Percentiles rank a stretch among this genome's conserved stretches.
Conservation (phyloP, 495 filamentous ascomycete genomes). For the Penicillium pancosmium region DNA sequence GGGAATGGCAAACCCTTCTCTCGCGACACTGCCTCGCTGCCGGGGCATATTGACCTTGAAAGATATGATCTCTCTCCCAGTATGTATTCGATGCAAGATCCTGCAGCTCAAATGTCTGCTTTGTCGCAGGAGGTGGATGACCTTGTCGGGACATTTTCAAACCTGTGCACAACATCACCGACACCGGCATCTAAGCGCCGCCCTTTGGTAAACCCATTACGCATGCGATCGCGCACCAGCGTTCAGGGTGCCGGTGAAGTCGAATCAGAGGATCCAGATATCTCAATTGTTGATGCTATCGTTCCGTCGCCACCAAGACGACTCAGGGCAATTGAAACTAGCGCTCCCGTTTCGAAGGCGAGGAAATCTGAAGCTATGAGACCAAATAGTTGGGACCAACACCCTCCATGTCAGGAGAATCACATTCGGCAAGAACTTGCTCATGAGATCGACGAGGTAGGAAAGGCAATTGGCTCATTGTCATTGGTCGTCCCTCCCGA, state of each 20-base stretch:
- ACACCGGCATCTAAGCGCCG: constrained; percentile 28
- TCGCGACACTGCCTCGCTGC: constrained; percentile 8
- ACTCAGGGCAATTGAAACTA: constrained; percentile 20
- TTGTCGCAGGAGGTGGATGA: constrained; percentile 30
- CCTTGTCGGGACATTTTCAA: constrained; percentile 33
- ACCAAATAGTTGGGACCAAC: not conserved
- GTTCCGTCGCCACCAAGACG: constrained; percentile 4
- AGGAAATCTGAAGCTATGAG: not conserved
- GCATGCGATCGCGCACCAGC: constrained; percentile 13
- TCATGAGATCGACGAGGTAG: constrained; percentile 20
- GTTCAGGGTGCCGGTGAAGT: constrained; percentile 11
- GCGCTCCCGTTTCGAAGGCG: constrained; percentile 22
- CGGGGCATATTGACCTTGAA: constrained; percentile 14
- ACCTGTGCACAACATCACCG: constrained; percentile 26
- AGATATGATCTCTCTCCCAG: constrained; percentile 20
- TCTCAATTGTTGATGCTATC: constrained; percentile 9
- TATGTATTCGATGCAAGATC: constrained; percentile 21
- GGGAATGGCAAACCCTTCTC: constrained; percentile 14
- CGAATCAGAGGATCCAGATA: constrained; percentile 20
- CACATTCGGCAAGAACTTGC: not conserved
- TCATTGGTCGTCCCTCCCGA: constrained; percentile 18
- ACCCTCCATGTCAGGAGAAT: not conserved
- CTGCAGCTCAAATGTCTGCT: not conserved
- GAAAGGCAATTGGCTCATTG: constrained; percentile 24
- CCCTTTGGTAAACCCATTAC: constrained; percentile 20